phyloP scores from a whole-genome alignment of 176 grass and related monocot species.

The Carex scoparia region DNA sequence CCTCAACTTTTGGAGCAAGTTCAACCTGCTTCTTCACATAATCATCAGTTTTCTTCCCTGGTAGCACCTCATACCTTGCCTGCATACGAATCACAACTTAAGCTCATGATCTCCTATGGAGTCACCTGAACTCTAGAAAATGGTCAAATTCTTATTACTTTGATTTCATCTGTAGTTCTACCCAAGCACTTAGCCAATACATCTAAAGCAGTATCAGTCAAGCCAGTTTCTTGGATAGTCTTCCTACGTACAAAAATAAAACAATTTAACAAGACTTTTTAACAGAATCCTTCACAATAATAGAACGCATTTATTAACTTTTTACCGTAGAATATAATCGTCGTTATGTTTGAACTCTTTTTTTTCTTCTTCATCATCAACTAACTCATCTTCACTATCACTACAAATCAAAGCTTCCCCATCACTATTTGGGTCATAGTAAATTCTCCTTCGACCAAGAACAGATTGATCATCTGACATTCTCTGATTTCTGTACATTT shows the following conservation, averaged over 20 bases:
- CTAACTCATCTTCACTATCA: conserved; percentile 78
- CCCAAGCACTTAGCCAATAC: conserved; percentile 47
- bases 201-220: conserved; percentile 67
- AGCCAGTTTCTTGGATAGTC: conserved; percentile 69
- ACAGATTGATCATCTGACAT: conserved; percentile 95
- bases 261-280: neutral
- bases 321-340: conserved; percentile 74
- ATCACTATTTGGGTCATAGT: conserved; percentile 63
- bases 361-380: conserved; percentile 74
- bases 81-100: conserved; percentile 45
- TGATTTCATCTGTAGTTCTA: conserved; percentile 71
- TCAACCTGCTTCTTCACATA: conserved; percentile 41
- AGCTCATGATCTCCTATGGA: conserved; percentile 5
- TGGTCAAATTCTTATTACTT: conserved; percentile 35
- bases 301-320: neutral
- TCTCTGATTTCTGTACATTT: conserved; percentile 62
- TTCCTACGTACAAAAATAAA: conserved; percentile 38
- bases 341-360: conserved; percentile 63
- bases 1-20: conserved; percentile 50
- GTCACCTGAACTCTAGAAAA: conserved; percentile 7
- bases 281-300: neutral
- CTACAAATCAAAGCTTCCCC: conserved; percentile 90
- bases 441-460: conserved; percentile 81
- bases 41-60: conserved; percentile 44
- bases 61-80: conserved; percentile 67